Evolutionary conservation across 768 basidiomycete species (phyloP), one percentile per base, ranked within the genome.

Genomic region (Antrodiella citrinella): DNA sequence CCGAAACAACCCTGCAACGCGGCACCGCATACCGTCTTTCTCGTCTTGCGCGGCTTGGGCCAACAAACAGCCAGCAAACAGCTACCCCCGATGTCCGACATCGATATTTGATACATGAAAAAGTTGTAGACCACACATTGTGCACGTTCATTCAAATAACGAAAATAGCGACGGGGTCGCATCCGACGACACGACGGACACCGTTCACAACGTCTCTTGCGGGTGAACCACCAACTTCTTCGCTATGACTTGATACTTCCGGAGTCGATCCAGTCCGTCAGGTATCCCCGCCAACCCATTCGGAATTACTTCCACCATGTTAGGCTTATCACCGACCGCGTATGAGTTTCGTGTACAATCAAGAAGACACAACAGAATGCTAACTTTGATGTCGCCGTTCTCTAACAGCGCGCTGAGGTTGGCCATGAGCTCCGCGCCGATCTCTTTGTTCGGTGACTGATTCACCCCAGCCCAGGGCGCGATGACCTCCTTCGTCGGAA

Each of bases 401-500:
- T 30, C 53, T 4, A 60, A 49, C 48, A 60, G 47, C 20, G 4
- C 53, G 0, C 53, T 45, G 13, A 60, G 40, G 20, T 44, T 23
- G 54, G 52, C n/a, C 50, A 51, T 57, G 54, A 67, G 45, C 39
- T 51, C 51, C 19, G 48, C 44, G 40, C 54, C 59, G 15, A 51
- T 50, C 21, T 52, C 49, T 9, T 19, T 43, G 40, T 55, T 47
- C 5, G 30, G 24, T 20, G 50, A 48, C 3, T 39, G 11, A 3
- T 56, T 48, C n/a, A 53, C 53, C 7, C 39, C 44, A 1, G 58
- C 56, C 13, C 45, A 64, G 10, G 79, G 74, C 47, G 73, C 70
- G 18, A 81, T 71, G 42, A 67, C 67, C 18, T 79, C 65, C 26
- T 68, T 70, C n/a, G n/a, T n/a, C n/a, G n/a, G n/a, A n/a, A n/a